A percentile compares a stretch with the other conserved stretches of the same genome.
Evolutionary conservation across 129 eudicot species (phyloP).

Genomic region (Flaveria brownii): DNA sequence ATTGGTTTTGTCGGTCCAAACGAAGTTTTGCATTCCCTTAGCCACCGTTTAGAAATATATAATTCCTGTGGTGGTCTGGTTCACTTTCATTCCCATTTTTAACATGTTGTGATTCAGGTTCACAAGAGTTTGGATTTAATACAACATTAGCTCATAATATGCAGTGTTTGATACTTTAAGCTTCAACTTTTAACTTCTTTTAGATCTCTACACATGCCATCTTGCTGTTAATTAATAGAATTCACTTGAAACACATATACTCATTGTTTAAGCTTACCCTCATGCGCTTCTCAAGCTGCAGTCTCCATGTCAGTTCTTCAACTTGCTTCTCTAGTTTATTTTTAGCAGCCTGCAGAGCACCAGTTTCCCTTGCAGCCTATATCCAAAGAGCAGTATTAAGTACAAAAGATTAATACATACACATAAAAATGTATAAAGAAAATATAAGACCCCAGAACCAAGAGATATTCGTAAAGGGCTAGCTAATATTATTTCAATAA

Average conservation of each 20-base stretch:
- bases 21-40: background rate
- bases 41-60: background rate
- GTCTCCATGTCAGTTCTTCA: slow-evolving; percentile 94
- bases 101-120: slow-evolving; percentile 21
- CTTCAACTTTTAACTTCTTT: background rate
- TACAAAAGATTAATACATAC: background rate
- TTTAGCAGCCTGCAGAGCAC: slow-evolving; percentile 99
- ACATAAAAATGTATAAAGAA: background rate
- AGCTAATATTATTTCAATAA: background rate
- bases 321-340: slow-evolving; percentile 99
- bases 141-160: slow-evolving; percentile 13
- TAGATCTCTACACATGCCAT: background rate
- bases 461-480: background rate
- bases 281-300: slow-evolving; percentile 99
- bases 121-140: slow-evolving; percentile 8
- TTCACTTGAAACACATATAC: slow-evolving; percentile 5
- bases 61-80: background rate
- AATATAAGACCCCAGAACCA: background rate
- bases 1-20: too few relatives aligned
- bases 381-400: slow-evolving; percentile 11
- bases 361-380: slow-evolving; percentile 99
- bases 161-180: background rate
- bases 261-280: slow-evolving; percentile 56
- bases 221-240: background rate
- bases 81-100: background rate